Conservation (phyloP, 495 filamentous ascomycete species). For the Xanthoparmelia taractica region DNA sequence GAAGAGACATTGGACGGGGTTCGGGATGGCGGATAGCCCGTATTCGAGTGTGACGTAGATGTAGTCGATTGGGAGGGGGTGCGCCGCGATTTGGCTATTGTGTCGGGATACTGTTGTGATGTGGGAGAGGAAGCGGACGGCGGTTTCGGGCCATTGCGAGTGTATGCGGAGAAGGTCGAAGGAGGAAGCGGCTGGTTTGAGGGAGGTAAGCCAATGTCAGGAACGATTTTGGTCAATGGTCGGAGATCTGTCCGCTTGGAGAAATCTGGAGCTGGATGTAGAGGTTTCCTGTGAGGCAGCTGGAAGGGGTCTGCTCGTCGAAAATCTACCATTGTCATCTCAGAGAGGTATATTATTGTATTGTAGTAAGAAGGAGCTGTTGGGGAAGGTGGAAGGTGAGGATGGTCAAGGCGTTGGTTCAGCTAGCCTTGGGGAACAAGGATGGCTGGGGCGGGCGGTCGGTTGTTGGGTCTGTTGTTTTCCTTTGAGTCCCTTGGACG, state of each 20-base stretch:
- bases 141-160: constrained; percentile 30
- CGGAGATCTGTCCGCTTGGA: constrained; percentile 22
- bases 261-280: constrained; percentile 18
- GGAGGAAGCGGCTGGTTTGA: constrained; percentile 13
- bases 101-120: constrained; percentile 33
- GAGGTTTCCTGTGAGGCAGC: constrained; percentile 25
- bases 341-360: not conserved
- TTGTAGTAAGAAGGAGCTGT: constrained; percentile 5
- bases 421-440: not conserved
- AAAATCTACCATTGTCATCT: constrained; percentile 26
- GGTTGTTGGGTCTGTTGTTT: constrained; percentile 8
- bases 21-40: constrained; percentile 36
- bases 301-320: constrained; percentile 18
- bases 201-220: constrained; percentile 16
- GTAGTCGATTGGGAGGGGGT: constrained; percentile 68
- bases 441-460: constrained; percentile 2
- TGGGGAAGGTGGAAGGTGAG: not conserved
- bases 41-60: constrained; percentile 54
- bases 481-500: too few species aligned
- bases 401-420: not conserved
- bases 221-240: constrained; percentile 23
- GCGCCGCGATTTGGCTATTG: constrained; percentile 45
- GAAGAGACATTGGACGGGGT: constrained; percentile 42
- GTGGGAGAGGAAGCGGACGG: constrained; percentile 28
- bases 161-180: constrained; percentile 30